These are phyloP conservation scores for Cyclotella cryptica DNA, from an alignment of 108 stramenopile species.

Conservation along the genomic window DNA sequence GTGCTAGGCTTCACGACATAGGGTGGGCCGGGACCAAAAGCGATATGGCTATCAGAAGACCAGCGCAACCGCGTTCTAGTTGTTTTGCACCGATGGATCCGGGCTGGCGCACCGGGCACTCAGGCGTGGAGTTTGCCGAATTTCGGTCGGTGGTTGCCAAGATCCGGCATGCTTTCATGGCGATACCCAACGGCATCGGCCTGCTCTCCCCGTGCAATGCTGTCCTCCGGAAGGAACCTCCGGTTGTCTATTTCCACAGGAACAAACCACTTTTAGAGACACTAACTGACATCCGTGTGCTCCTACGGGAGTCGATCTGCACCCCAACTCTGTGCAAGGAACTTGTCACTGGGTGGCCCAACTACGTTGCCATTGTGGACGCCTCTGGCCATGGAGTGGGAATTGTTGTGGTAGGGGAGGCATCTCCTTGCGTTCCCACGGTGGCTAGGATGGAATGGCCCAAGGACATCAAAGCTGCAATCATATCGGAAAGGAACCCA, in stretches of 20 bases:
- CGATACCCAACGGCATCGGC: conserved; percentile 10
- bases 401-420: neutral
- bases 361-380: neutral
- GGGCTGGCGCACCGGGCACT: no score
- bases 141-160: no score
- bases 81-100: no score
- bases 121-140: no score
- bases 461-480: neutral
- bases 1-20: no score
- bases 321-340: neutral
- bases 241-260: neutral
- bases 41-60: no score
- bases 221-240: conserved; percentile 40
- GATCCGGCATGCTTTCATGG: conserved; percentile 15
- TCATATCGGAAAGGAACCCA: neutral
- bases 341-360: neutral
- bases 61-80: no score
- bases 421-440: neutral
- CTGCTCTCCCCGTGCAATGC: conserved; percentile 36
- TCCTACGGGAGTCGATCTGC: neutral
- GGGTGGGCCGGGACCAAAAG: no score
- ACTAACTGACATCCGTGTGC: neutral
- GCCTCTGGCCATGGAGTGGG: neutral
- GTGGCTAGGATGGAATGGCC: neutral
- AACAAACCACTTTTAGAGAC: neutral